These are phyloP conservation scores for Amauroascus niger DNA, from an alignment of 2,329 filamentous ascomycete genomes.

Conservation along the genomic window DNA sequence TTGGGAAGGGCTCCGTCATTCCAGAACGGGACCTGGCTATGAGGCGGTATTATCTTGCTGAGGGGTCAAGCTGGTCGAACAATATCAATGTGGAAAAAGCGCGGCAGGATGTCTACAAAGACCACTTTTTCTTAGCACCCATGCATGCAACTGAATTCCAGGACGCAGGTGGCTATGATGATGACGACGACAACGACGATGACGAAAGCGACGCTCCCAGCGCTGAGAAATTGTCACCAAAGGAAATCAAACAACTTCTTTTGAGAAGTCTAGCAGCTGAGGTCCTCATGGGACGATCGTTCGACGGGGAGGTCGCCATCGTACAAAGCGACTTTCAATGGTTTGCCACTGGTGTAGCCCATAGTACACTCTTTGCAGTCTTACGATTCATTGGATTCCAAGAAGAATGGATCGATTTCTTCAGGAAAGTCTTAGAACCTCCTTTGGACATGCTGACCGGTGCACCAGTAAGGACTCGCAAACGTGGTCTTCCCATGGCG, in stretches of 20 bases:
- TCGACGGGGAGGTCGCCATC: conserved; percentile 30
- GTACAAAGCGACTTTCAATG: conserved; percentile 39
- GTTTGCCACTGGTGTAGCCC: conserved; percentile 38
- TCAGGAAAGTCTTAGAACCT: conserved; percentile 38
- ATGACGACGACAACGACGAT: conserved; percentile 22
- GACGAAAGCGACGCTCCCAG: conserved; percentile 19
- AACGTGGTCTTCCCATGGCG: conserved; percentile 39
- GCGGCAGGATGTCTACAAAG: conserved; percentile 21
- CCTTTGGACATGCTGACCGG: conserved; percentile 35
- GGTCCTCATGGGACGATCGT: conserved; percentile 27
- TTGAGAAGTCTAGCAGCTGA: conserved; percentile 35
- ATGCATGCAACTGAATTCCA: conserved; percentile 25
- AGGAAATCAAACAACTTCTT: conserved; percentile 33
- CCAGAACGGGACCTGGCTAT: conserved; percentile 22
- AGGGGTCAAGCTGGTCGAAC: neutral
- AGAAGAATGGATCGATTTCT: conserved; percentile 37
- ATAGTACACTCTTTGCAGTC: conserved; percentile 37
- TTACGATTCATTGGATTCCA: conserved; percentile 40
- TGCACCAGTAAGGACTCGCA: conserved; percentile 34
- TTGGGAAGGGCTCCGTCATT: conserved; percentile 14
- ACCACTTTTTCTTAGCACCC: conserved; percentile 30
- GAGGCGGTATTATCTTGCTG: conserved; percentile 22
- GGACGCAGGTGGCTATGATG: conserved; percentile 21
- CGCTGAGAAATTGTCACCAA: conserved; percentile 15
- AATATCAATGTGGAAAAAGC: conserved; percentile 12